These are phyloP conservation scores for Mollisiaceae sp. DNA, from an alignment of 2,329 filamentous ascomycete genomes.

Conservation along the genomic window DNA sequence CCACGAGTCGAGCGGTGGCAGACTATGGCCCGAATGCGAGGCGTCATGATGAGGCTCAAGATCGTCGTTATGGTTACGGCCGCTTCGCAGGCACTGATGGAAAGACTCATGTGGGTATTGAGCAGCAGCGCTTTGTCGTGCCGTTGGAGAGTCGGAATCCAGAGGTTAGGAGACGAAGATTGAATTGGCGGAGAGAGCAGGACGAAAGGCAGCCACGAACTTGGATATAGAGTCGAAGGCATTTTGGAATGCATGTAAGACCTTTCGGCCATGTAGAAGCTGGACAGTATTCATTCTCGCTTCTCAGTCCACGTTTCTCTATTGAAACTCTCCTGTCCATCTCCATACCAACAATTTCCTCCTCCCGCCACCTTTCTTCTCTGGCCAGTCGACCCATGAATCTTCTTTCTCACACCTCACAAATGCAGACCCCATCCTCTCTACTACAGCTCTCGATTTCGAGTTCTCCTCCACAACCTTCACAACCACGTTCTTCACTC, in stretches of 20 bases:
- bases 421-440: background rate
- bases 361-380: background rate
- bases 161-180: slow-evolving; percentile 20
- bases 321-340: background rate
- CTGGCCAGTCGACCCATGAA: background rate
- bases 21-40: slow-evolving; percentile 36
- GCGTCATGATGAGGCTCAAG: background rate
- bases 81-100: slow-evolving; percentile 55
- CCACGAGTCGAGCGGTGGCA: slow-evolving; percentile 50
- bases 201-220: slow-evolving; percentile 23
- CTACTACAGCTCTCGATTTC: background rate
- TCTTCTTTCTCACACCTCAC: background rate
- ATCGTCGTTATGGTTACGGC: slow-evolving; percentile 53
- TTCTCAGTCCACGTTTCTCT: too few relatives aligned
- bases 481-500: background rate
- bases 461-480: slow-evolving; percentile 7
- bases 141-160: slow-evolving; percentile 35
- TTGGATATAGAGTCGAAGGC: slow-evolving; percentile 26
- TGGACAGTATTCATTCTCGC: too few relatives aligned
- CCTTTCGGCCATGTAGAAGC: too few relatives aligned
- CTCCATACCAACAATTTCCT: slow-evolving; percentile 8
- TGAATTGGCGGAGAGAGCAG: slow-evolving; percentile 1
- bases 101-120: slow-evolving; percentile 55
- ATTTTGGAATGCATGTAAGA: too few relatives aligned
- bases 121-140: slow-evolving; percentile 52